These are phyloP conservation scores for Croton laevigatus DNA, from an alignment of 441 rosid species.

Conservation along the genomic window DNA sequence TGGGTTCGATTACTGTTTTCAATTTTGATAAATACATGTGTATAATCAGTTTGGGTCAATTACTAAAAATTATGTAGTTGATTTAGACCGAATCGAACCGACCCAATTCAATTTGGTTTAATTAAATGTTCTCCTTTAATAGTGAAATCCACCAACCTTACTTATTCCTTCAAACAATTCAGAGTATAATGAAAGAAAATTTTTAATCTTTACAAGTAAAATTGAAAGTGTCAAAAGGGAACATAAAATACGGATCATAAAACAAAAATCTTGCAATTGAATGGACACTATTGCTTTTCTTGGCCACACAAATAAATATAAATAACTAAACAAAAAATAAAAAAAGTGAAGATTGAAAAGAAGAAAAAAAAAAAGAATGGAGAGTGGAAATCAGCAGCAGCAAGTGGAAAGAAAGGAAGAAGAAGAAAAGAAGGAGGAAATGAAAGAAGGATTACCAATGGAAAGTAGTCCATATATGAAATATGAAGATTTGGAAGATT, in stretches of 20 bases:
- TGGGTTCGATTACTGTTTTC: too few relatives aligned
- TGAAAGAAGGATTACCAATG: conserved; percentile 25
- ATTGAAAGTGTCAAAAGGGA: not conserved
- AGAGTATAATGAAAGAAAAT: too few relatives aligned
- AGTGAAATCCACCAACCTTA: too few relatives aligned
- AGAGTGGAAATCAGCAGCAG: not conserved
- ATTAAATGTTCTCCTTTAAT: too few relatives aligned
- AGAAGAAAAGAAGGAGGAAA: conserved; percentile 9
- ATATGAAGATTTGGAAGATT: conserved; percentile 31
- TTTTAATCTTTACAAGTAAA: too few relatives aligned
- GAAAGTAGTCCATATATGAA: conserved; percentile 31
- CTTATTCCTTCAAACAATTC: too few relatives aligned
- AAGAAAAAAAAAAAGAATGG: not conserved
- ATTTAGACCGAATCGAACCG: too few relatives aligned
- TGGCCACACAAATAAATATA: too few relatives aligned
- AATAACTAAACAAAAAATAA: not conserved
- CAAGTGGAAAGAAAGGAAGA: not conserved
- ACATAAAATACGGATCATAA: not conserved
- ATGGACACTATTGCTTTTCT: not conserved
- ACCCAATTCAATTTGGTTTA: too few relatives aligned
- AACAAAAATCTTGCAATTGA: not conserved
- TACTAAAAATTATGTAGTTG: not conserved
- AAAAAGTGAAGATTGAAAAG: not conserved
- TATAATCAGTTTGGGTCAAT: not conserved
- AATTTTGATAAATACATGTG: too few relatives aligned